Conservation (phyloP, 306 rosid species). For the Acacia crassicarpa region DNA sequence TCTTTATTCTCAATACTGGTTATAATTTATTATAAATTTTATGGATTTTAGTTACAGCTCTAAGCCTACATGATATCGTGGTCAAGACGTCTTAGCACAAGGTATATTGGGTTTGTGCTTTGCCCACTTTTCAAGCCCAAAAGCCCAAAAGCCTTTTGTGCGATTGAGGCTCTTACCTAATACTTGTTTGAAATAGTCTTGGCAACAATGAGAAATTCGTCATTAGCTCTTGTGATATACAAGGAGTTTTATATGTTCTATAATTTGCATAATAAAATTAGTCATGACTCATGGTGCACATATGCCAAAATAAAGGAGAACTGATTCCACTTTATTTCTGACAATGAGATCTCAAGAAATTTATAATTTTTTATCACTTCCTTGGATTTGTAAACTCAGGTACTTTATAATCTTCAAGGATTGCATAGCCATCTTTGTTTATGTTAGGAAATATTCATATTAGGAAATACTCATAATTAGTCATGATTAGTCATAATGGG, state of each 20-base stretch:
- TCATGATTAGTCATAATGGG: no score
- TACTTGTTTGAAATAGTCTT: neutral
- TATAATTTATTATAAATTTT: neutral
- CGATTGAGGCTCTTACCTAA: no score
- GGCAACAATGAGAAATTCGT: neutral
- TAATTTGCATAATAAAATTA: neutral
- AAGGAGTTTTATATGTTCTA: neutral
- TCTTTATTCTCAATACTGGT: neutral
- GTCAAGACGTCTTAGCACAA: neutral
- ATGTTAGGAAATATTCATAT: no score
- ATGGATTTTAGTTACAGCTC: neutral
- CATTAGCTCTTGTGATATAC: neutral
- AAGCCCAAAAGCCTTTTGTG: neutral
- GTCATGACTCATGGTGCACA: neutral
- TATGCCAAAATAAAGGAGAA: constrained; percentile 10
- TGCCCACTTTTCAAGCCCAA: neutral
- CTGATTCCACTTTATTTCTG: neutral
- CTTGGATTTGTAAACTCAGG: constrained; percentile 1
- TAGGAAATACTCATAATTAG: no score
- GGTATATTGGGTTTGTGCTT: neutral
- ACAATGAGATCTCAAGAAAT: constrained; percentile 13
- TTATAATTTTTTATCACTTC: neutral
- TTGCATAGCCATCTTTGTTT: constrained; percentile 22
- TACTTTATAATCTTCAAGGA: constrained; percentile 13
- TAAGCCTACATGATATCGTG: neutral